phyloP scores from a whole-genome alignment of 2,329 filamentous ascomycete species.

The Fusarium compactum region DNA sequence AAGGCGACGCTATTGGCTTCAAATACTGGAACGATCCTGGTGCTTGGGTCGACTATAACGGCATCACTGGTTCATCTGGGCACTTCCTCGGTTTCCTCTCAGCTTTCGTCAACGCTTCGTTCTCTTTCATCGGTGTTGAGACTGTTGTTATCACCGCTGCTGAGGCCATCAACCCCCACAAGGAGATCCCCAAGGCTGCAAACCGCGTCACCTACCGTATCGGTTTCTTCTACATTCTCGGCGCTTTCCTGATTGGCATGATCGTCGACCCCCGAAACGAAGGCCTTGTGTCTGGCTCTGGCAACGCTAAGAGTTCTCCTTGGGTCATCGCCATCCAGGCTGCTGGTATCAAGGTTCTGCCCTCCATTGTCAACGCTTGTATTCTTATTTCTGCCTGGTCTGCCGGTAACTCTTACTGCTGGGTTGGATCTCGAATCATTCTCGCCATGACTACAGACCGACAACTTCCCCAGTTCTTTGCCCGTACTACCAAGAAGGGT shows the following conservation, averaged over 20 bases:
- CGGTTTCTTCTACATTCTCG: constrained; percentile 70
- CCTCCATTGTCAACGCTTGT: constrained; percentile 75
- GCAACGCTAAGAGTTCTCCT: constrained; percentile 66
- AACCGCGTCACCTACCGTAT: constrained; percentile 70
- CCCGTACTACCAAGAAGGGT: constrained; percentile 69
- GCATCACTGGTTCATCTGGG: constrained; percentile 57
- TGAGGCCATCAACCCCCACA: constrained; percentile 71
- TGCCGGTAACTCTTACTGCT: constrained; percentile 67
- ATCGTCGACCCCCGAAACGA: constrained; percentile 73
- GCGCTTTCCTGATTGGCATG: constrained; percentile 68
- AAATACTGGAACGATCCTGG: constrained; percentile 56
- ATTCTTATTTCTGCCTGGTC: constrained; percentile 75
- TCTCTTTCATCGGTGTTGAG: constrained; percentile 62
- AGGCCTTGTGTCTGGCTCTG: constrained; percentile 60
- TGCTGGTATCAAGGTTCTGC: constrained; percentile 71
- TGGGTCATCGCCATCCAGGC: constrained; percentile 78
- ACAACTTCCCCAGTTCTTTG: constrained; percentile 73
- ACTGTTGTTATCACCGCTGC: constrained; percentile 67
- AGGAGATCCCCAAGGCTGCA: constrained; percentile 72
- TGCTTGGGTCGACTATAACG: constrained; percentile 63
- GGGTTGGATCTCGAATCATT: constrained; percentile 72
- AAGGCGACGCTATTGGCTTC: constrained; percentile 59
- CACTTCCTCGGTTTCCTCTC: constrained; percentile 68
- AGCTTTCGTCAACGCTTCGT: constrained; percentile 65
- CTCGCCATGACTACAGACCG: constrained; percentile 75